Evolutionary conservation across 2,329 filamentous ascomycete species (phyloP), one percentile per base, ranked within the genome.

Genomic region (Pseudocercospora macadamiae): DNA sequence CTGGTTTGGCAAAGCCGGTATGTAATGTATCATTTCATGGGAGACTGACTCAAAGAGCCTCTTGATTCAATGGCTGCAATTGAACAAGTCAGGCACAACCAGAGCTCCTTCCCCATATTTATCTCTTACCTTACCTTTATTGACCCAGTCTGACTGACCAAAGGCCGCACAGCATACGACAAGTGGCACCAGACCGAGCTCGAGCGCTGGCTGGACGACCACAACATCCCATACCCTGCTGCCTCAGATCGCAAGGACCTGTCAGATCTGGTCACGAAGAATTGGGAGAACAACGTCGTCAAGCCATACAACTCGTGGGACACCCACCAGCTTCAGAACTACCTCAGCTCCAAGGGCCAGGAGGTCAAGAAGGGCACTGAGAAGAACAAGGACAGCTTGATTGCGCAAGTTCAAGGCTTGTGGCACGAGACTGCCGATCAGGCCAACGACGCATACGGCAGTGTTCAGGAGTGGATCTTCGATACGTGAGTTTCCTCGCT

Each of bases 131-230:
- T 9, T 4, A 25, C 4, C 14, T 25, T 28, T 19, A 16, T 49
- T 19, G 47, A 52, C 42, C 53, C 56, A 60, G 67, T 71, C 64
- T 72, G 60, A 63, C 63, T 60, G 59, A 66, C 63, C n/a, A 55
- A 56, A 70, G 66, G 61, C 63, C 68, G 66, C 44, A 49, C 71
- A 96, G 93, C 89, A 14, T 97, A 97, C 83, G 97, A 97, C 80
- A 97, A 95, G 76, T 99, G 95, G 95, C 93, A 97, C 71, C 89
- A 97, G 81, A 96, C 91, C 19, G 95, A 99, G 82, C 86, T 99
- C 26, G 93, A 99, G 80, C 86, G 93, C 71, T 99, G 95, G 95
- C 86, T 99, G 51, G 90, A 90, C 26, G 95, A 99, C 74, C 85
- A 97, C 78, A 86, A 93, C 74, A 83, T 99, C 58, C 91, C 93